Evolutionary conservation across 129 eudicot species (phyloP), one percentile per base, ranked within the genome.

Genomic region (sunflower (Helianthus annuus)): DNA sequence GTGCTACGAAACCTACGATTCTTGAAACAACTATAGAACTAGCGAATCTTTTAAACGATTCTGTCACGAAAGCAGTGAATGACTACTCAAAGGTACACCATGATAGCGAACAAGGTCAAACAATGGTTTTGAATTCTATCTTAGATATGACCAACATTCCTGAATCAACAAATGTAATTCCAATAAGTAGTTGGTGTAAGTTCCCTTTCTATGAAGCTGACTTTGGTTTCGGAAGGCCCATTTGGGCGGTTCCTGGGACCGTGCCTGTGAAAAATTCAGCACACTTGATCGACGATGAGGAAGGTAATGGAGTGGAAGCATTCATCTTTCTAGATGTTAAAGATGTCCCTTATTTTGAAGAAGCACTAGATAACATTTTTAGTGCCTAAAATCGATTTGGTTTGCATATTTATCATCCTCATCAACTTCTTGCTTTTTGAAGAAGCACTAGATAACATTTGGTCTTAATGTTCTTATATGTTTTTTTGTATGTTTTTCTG

Each of bases 151-250:
- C 14, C 9, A 38, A 17, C 32, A 36, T 64, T 64, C 29, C 2
- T 40, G 24, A 38, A 3, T 36, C 52, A 32, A 64, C 53, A 0
- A 16, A 39, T 19, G 34, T 64, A 8, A 2, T 81, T 2, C 67
- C 62, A 2, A 62, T 76, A 32, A 66, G 71, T 13, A 81, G 85
- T 58, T 68, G 76, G 71, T 77, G 82, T 13, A 68, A 61, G 49
- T 38, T 76, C 17, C 70, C 72, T 12, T 29, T 78, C 0, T 82
- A 82, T 44, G 83, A 77, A 63, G 76, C 72, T 10, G 83, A 77
- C 64, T 82, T 82, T 29, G 82, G 85, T 42, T 76, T 77, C 58
- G 82, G 85, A 38, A 81, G 52, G 64, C 85, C 82, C 2, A n/a
- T 71, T 24, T 69, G 82, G 82, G 72, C 49, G 9, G 76, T 74